A percentile compares a stretch with the other conserved stretches of the same genome.
phyloP scores from a whole-genome alignment of 1,284 basidiomycete genomes.

The Trichosporon asahii region DNA sequence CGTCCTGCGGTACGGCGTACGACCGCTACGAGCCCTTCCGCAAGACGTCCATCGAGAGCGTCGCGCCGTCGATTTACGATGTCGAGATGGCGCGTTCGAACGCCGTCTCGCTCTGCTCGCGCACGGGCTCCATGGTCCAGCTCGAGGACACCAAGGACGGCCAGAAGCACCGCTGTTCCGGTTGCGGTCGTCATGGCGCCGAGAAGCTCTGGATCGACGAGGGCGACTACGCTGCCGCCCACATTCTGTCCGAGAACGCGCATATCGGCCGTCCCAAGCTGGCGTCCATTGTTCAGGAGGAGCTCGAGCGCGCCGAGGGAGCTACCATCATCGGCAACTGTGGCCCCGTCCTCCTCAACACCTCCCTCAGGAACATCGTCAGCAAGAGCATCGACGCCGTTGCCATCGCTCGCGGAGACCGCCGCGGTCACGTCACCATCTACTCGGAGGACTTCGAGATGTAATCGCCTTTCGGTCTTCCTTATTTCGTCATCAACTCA shows the following conservation, averaged over 20 bases:
- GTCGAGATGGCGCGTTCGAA: conserved; percentile 12
- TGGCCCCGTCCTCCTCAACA: conserved; percentile 17
- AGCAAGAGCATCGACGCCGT: conserved; percentile 16
- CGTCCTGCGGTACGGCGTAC: not conserved
- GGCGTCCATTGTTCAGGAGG: conserved; percentile 65
- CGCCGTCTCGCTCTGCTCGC: conserved; percentile 14
- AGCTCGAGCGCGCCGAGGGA: conserved; percentile 61
- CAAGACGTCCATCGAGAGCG: not conserved
- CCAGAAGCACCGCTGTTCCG: conserved; percentile 10
- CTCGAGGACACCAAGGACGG: conserved; percentile 21
- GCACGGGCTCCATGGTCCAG: conserved; percentile 22
- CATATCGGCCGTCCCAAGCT: conserved; percentile 69
- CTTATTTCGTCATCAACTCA: not conserved
- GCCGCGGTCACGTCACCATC: conserved; percentile 19
- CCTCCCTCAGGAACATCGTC: conserved; percentile 16
- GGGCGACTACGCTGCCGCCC: conserved; percentile 66
- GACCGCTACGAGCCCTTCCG: conserved; percentile 18
- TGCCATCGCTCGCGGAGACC: conserved; percentile 17
- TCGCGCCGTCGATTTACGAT: conserved; percentile 4
- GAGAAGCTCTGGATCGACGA: conserved; percentile 58
- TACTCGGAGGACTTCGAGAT: conserved; percentile 28
- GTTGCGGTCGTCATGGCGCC: conserved; percentile 11
- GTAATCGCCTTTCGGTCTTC: conserved; percentile 5
- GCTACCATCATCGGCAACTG: conserved; percentile 60
- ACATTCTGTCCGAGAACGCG: conserved; percentile 66